phyloP scores from a whole-genome alignment of 305 asterid species.

The Ilex paraguariensis region DNA sequence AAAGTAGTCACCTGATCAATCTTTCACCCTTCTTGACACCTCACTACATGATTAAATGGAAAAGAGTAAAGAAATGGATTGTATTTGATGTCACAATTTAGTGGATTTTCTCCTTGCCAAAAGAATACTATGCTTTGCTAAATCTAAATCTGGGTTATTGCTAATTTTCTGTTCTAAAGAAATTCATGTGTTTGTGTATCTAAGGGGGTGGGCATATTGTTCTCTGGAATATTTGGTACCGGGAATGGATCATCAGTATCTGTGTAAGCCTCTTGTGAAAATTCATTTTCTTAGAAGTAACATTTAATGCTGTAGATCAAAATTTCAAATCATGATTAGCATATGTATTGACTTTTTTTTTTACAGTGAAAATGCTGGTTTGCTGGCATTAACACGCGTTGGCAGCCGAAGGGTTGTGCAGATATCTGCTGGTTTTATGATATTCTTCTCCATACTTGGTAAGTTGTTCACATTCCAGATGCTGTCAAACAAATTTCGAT shows the following conservation, averaged over 20 bases:
- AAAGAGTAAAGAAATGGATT: neutral
- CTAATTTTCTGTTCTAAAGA: neutral
- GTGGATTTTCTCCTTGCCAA: neutral
- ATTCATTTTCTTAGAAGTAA: neutral
- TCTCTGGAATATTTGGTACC: slow-evolving; percentile 82
- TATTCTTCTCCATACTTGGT: slow-evolving; percentile 91
- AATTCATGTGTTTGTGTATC: slow-evolving; percentile 1
- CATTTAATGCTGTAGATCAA: neutral
- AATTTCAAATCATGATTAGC: neutral
- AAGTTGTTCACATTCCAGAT: slow-evolving; percentile 4
- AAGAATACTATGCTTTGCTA: neutral
- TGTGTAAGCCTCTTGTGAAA: slow-evolving; percentile 44
- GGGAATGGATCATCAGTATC: slow-evolving; percentile 88
- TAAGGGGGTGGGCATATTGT: slow-evolving; percentile 77
- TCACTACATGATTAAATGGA: neutral
- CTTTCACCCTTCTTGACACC: neutral
- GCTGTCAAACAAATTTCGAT: no score
- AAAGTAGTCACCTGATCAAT: neutral
- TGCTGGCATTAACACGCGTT: slow-evolving; percentile 80
- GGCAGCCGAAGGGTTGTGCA: slow-evolving; percentile 94
- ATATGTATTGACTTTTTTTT: neutral
- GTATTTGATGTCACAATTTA: neutral
- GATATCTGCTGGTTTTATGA: slow-evolving; percentile 95
- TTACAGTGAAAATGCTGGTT: slow-evolving; percentile 85
- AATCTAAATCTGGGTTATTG: neutral